phyloP scores from a whole-genome alignment of 1,284 basidiomycete species.

The Cutaneotrichosporon cutaneum region DNA sequence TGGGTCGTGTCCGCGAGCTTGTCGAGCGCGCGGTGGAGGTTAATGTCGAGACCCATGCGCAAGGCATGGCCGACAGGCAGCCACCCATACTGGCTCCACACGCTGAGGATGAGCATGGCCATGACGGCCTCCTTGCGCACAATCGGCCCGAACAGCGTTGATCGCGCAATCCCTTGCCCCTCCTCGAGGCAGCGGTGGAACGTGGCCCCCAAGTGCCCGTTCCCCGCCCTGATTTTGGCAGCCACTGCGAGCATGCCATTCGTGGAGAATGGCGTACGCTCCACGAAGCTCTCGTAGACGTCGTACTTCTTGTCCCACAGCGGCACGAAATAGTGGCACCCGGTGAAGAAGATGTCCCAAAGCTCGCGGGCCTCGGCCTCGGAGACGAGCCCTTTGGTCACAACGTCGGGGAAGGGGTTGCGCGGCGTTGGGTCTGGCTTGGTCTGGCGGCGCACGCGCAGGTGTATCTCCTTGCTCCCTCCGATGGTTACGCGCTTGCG shows the following conservation, averaged over 20 bases:
- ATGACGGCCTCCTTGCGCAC: slow-evolving; percentile 92
- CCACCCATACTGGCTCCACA: slow-evolving; percentile 94
- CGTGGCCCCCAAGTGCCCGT: slow-evolving; percentile 73
- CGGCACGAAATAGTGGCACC: slow-evolving; percentile 91
- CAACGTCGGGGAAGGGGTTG: slow-evolving; percentile 56
- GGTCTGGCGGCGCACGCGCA: slow-evolving; percentile 79
- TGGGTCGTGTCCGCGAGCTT: slow-evolving; percentile 63
- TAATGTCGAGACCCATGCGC: slow-evolving; percentile 90
- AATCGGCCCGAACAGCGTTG: slow-evolving; percentile 85
- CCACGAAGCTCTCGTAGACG: slow-evolving; percentile 82
- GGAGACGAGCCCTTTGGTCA: slow-evolving; percentile 63
- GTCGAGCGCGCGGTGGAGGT: slow-evolving; percentile 82
- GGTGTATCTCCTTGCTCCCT: slow-evolving; percentile 29
- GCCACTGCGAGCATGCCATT: slow-evolving; percentile 76
- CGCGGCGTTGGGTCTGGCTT: slow-evolving; percentile 80
- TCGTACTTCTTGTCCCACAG: slow-evolving; percentile 87
- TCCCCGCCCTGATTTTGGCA: slow-evolving; percentile 84
- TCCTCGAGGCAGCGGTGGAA: slow-evolving; percentile 90
- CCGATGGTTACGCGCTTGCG: slow-evolving; percentile 41
- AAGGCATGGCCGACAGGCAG: slow-evolving; percentile 81
- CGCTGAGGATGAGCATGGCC: slow-evolving; percentile 85
- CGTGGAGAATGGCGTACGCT: slow-evolving; percentile 82
- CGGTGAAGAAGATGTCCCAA: slow-evolving; percentile 90
- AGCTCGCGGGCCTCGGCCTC: slow-evolving; percentile 78
- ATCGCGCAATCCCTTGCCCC: slow-evolving; percentile 88